These are phyloP conservation scores for Avena eriantha DNA, from an alignment of 176 grass and related monocot species.

Conservation along the genomic window DNA sequence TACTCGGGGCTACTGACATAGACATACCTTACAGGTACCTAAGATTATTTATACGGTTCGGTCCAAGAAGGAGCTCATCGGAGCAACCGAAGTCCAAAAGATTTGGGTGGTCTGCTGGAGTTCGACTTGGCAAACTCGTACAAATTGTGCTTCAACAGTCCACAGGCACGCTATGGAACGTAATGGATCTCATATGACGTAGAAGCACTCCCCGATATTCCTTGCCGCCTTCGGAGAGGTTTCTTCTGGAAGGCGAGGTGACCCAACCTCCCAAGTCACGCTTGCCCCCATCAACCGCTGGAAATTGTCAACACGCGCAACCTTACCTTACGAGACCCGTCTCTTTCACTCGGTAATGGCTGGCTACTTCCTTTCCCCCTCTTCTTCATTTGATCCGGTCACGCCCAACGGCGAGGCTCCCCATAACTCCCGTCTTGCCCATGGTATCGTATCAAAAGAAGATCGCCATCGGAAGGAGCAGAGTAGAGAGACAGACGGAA, in stretches of 20 bases:
- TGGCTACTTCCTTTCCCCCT: slow-evolving; percentile 25
- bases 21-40: too few relatives aligned
- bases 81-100: too few relatives aligned
- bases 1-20: too few relatives aligned
- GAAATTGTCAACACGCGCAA: slow-evolving; percentile 38
- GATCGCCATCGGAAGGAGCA: not conserved
- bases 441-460: not conserved
- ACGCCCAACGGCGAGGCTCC: slow-evolving; percentile 34
- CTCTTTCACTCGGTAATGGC: slow-evolving; percentile 40
- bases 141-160: too few relatives aligned
- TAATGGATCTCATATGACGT: too few relatives aligned
- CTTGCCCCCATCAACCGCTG: slow-evolving; percentile 11
- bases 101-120: too few relatives aligned
- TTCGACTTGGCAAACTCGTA: too few relatives aligned
- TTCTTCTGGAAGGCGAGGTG: slow-evolving; percentile 17
- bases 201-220: not conserved
- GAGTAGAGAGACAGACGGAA: not conserved
- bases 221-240: not conserved
- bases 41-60: too few relatives aligned
- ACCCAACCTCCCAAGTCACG: not conserved
- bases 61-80: too few relatives aligned
- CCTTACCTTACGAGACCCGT: slow-evolving; percentile 20
- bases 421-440: slow-evolving; percentile 21
- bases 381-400: slow-evolving; percentile 50
- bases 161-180: too few relatives aligned